Evolutionary conservation across 2,329 filamentous ascomycete species (phyloP).

Genomic region (Colletotrichum tabaci): DNA sequence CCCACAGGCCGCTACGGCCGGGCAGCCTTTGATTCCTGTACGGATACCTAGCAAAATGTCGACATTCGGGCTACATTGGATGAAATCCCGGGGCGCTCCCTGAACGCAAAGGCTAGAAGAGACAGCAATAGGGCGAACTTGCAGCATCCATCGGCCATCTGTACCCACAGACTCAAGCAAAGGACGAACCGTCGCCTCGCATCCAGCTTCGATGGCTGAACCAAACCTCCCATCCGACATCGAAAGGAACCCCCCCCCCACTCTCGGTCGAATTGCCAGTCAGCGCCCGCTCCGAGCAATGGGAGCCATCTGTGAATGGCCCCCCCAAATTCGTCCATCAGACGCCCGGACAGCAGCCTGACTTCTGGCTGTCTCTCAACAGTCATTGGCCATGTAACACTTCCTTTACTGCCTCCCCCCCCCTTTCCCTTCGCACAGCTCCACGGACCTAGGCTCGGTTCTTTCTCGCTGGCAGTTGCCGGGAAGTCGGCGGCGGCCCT

Average conservation of each 20-base stretch:
- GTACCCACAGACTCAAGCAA: constrained; percentile 31
- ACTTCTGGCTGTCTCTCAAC: constrained; percentile 17
- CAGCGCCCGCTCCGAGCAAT: constrained; percentile 39
- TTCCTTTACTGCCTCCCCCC: constrained; percentile 16
- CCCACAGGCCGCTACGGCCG: constrained; percentile 21
- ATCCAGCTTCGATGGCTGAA: constrained; percentile 32
- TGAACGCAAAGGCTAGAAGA: constrained; percentile 13
- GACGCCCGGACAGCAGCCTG: constrained; percentile 33
- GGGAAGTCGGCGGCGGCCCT: constrained; percentile 13
- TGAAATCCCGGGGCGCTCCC: constrained; percentile 28
- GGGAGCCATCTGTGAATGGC: constrained; percentile 31
- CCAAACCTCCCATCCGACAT: constrained; percentile 13
- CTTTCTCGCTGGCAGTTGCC: constrained; percentile 6
- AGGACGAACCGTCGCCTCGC: constrained; percentile 29
- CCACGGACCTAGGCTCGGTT: constrained; percentile 35
- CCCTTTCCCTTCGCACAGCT: constrained; percentile 33
- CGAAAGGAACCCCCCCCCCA: constrained; percentile 5
- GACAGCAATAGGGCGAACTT: constrained; percentile 25
- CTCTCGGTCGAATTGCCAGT: constrained; percentile 37
- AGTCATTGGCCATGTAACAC: constrained; percentile 40
- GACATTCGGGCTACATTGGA: constrained; percentile 34
- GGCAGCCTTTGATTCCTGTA: background rate
- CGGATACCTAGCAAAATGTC: constrained; percentile 16
- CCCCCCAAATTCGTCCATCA: constrained; percentile 38
- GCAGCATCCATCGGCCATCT: background rate